Evolutionary conservation across 2,329 filamentous ascomycete species (phyloP).

Genomic region (Periconia digitata): DNA sequence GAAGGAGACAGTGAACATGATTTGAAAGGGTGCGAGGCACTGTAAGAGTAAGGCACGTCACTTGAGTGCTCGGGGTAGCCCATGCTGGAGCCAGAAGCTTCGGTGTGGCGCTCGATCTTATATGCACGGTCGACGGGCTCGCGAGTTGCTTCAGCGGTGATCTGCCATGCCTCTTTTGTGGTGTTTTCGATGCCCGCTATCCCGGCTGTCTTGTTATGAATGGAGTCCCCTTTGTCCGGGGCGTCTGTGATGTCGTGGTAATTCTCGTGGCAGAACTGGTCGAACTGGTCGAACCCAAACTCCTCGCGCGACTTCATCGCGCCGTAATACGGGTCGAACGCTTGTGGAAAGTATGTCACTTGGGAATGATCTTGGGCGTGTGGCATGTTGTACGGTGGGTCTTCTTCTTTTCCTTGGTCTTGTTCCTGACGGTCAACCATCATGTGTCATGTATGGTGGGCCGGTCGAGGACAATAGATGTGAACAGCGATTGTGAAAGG

Average conservation of each 20-base stretch:
- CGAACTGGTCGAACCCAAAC: no score
- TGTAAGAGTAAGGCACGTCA: constrained; percentile 9
- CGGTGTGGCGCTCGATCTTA: constrained; percentile 15
- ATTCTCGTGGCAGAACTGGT: not conserved
- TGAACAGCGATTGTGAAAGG: not conserved
- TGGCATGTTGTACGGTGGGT: not conserved
- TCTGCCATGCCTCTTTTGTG: constrained; percentile 6
- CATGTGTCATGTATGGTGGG: not conserved
- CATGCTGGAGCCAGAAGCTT: constrained; percentile 10
- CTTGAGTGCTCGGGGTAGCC: constrained; percentile 3
- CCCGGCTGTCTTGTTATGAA: not conserved
- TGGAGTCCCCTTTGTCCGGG: not conserved
- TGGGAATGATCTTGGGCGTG: not conserved
- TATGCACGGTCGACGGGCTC: no score
- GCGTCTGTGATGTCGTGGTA: constrained; percentile 7
- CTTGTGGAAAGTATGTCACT: no score
- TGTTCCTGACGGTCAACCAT: not conserved
- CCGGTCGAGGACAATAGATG: not conserved
- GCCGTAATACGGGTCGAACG: no score
- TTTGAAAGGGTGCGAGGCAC: constrained; percentile 7
- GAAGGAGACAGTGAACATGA: constrained; percentile 2
- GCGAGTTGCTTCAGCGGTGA: no score
- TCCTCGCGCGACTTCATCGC: no score
- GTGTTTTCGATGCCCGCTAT: constrained; percentile 6
- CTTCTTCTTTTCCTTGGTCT: not conserved